These are phyloP conservation scores for Trichoderma polysporum DNA, from an alignment of 2,329 filamentous ascomycete species.

Conservation along the genomic window DNA sequence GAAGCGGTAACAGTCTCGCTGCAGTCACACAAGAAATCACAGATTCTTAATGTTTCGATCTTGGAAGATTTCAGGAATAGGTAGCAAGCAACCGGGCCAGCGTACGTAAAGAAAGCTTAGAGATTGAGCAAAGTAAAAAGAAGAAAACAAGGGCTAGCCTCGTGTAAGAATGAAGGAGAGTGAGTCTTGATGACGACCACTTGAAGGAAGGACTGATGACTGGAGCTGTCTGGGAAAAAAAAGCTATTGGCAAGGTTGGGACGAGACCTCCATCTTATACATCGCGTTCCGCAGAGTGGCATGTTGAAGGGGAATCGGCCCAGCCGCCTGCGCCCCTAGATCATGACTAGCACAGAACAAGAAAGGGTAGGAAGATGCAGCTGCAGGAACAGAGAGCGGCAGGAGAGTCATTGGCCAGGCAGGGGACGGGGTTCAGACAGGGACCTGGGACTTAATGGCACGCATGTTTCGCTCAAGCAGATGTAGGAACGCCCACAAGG, in stretches of 20 bases:
- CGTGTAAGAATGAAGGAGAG: conserved; percentile 30
- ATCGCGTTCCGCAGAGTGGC: conserved; percentile 14
- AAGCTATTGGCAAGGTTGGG: conserved; percentile 17
- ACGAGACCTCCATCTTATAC: conserved; percentile 19
- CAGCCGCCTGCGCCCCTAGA: background rate
- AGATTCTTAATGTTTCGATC: conserved; percentile 14
- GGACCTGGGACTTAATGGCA: conserved; percentile 16
- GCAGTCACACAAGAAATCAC: conserved; percentile 21
- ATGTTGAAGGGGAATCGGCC: background rate
- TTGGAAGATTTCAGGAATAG: conserved; percentile 28
- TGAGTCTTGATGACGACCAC: conserved; percentile 35
- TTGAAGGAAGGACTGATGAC: conserved; percentile 26
- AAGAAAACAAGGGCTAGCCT: conserved; percentile 40
- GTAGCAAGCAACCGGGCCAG: conserved; percentile 18
- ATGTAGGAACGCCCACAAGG: background rate
- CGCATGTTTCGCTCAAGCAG: conserved; percentile 20
- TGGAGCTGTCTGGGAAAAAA: conserved; percentile 17
- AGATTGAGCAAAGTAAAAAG: conserved; percentile 5
- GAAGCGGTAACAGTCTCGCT: conserved; percentile 10
- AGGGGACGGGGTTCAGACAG: conserved; percentile 15
- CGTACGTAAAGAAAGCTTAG: background rate
- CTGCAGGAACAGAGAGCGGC: conserved; percentile 22
- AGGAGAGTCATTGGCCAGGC: conserved; percentile 20
- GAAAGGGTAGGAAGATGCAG: conserved; percentile 14
- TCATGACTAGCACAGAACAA: conserved; percentile 16